These are phyloP conservation scores for Cafeteria roenbergensis DNA, from an alignment of 108 stramenopile genomes.

Conservation along the genomic window DNA sequence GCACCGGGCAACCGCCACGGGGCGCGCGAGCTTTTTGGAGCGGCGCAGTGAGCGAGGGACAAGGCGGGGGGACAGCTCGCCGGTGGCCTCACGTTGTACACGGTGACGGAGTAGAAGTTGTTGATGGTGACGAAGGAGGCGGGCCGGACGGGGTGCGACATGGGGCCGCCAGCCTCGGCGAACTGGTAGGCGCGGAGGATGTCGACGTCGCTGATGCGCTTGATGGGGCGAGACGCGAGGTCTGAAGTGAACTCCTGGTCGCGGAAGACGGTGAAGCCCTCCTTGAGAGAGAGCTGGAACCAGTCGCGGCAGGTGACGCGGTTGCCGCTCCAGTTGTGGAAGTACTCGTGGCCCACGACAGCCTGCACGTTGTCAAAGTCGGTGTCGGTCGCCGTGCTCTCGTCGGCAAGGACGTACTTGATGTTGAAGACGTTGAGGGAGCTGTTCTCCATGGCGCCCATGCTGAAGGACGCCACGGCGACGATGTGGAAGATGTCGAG, in stretches of 20 bases:
- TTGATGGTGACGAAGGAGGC: slow-evolving; percentile 86
- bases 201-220: slow-evolving; percentile 77
- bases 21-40: too few relatives aligned
- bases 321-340: slow-evolving; percentile 94
- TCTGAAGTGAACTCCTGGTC: slow-evolving; percentile 78
- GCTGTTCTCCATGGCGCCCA: slow-evolving; percentile 97
- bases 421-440: slow-evolving; percentile 84
- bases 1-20: too few relatives aligned
- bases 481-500: slow-evolving; percentile 85
- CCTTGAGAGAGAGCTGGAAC: slow-evolving; percentile 94
- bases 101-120: slow-evolving; percentile 53
- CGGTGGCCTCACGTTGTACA: slow-evolving; percentile 78
- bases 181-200: slow-evolving; percentile 65
- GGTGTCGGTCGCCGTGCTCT: slow-evolving; percentile 67
- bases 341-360: slow-evolving; percentile 69
- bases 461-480: slow-evolving; percentile 47
- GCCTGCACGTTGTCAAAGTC: slow-evolving; percentile 80
- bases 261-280: slow-evolving; percentile 94
- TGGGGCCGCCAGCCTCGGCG: slow-evolving; percentile 56
- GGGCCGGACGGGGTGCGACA: slow-evolving; percentile 90
- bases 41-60: too few relatives aligned
- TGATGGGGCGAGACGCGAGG: slow-evolving; percentile 65
- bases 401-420: slow-evolving; percentile 78
- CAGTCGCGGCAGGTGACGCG: slow-evolving; percentile 94
- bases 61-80: too few relatives aligned